Evolutionary conservation across 2,329 filamentous ascomycete species (phyloP), one percentile per base, ranked within the genome.

Genomic region (Thelonectria discophora): DNA sequence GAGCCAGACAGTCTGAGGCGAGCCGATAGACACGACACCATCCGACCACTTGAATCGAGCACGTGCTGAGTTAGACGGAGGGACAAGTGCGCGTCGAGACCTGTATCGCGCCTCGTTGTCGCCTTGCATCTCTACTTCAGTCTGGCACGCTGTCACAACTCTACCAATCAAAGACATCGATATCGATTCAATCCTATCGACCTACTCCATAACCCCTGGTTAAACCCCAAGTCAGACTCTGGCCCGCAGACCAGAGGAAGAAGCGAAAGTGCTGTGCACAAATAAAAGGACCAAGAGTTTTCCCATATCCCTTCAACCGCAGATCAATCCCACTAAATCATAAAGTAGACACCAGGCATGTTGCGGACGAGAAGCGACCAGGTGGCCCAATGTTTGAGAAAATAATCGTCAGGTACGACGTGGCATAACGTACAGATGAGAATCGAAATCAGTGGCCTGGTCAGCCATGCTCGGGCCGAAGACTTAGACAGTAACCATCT

Each of bases 391-490:
- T 66, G 61, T 69, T 65, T 63, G 58, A 65, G 59, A 71, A 70
- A 70, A 74, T 71, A 66, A 73, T 76, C 70, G 72, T 72, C 65
- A 72, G 68, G 68, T 75, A 73, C 69, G 73, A 60, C 66, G 60
- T 69, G 64, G 66, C 72, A 71, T 72, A 76, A 75, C 69, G 68
- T 78, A 76, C 74, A 77, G 66, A 62, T 67, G 67, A 75, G 71
- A 76, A 77, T 71, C 63, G 71, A 74, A 76, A 70, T 69, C 65
- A 37, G 50, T 50, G 54, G 55, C 55, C 56, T 54, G 57, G 62
- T 57, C 57, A 62, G 42, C 52, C 59, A 34, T 61, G 47, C 60
- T 58, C 54, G 55, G 58, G 62, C 53, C 54, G 42, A 45, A 30
- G 45, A 43, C 40, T 73, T 77, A 77, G 34, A 76, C 65, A 50